Evolutionary conservation across 441 rosid species (phyloP), one percentile per base, ranked within the genome.

Genomic region (Eutrema salsugineum): DNA sequence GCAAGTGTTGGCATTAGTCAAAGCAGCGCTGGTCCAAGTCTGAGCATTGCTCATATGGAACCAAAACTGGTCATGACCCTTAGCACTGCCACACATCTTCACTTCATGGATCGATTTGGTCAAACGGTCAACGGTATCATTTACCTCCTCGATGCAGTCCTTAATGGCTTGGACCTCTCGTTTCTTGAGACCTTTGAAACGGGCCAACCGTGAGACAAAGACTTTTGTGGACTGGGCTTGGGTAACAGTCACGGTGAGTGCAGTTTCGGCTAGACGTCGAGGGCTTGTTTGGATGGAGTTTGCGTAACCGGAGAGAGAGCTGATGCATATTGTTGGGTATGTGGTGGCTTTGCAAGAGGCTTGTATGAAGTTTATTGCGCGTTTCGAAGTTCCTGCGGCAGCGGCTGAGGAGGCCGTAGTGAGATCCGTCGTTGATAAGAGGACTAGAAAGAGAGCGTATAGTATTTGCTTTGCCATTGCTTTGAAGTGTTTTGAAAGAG

Each of bases 11-110:
- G 80, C 96, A 57, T 94, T 90, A 19, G 99, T 94, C 58, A 86
- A 72, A 54, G 96, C 96, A 6, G 99, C 96, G 15, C 97, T 94
- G 3, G 88, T 89, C 97, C 97, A 94, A 2, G 97, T 94, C 79
- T 88, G 83, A 5, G 88, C 87, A 32, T 94, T 90, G 63, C 97
- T 90, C 68, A 90, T 77, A 50, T 85, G 93, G 86, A 93, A 88
- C 33, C 69, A 19, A 43, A 88, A 83, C 32, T 89, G 89, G 48
- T 82, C 83, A 20, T 72, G 77, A 32, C 87, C 86, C 40, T 75
- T 84, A 40, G 80, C 44, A 36, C 66, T 60, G 9, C 87, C 84
- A 80, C 84, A 39, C 43, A 57, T 75, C 79, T 84, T 85, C 39
- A 94, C 65, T 78, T 94, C 97, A 11, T 62, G 63, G 11, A 85